A percentile compares a stretch with the other conserved stretches of the same genome.
These are phyloP conservation scores for Talaromyces islandicus DNA, from an alignment of 2,329 filamentous ascomycete genomes.

Conservation along the genomic window DNA sequence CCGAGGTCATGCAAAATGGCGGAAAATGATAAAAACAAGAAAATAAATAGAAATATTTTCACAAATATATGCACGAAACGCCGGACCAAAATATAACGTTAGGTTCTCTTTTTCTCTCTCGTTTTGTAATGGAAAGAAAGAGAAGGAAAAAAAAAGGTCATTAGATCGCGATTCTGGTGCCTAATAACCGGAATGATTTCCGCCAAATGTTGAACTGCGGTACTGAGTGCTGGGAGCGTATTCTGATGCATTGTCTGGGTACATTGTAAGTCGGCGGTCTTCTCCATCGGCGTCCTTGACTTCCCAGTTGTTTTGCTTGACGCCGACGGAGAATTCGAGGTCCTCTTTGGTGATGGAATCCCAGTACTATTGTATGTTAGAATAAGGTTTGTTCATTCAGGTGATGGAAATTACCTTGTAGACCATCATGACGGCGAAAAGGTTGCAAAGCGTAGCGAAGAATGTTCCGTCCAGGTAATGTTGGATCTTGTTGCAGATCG, in stretches of 20 bases:
- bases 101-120: neutral
- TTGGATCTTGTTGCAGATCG: constrained; percentile 74
- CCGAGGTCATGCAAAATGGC: too few species aligned
- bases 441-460: constrained; percentile 88
- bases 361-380: constrained; percentile 67
- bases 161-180: neutral
- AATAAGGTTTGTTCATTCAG: constrained; percentile 20
- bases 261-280: constrained; percentile 67
- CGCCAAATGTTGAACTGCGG: constrained; percentile 31
- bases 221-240: constrained; percentile 41
- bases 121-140: neutral
- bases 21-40: neutral
- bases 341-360: constrained; percentile 98
- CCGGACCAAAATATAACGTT: neutral
- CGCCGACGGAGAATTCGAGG: constrained; percentile 94
- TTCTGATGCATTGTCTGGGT: constrained; percentile 52
- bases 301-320: constrained; percentile 96
- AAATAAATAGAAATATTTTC: neutral
- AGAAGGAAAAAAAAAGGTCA: neutral
- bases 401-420: constrained; percentile 69
- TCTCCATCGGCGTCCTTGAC: constrained; percentile 88
- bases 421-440: constrained; percentile 97
- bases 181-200: constrained; percentile 19
- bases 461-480: constrained; percentile 95
- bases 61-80: neutral